A percentile compares a stretch with the other conserved stretches of the same genome.
These are phyloP conservation scores for grape (Vitis vinifera) DNA, from an alignment of 164 flowering plant genomes.

Conservation along the genomic window ASM3070453v1 NC_081810.1:196501-197000, in stretches of 20 bases:
- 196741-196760: too few species aligned
- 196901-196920: neutral
- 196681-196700: neutral
- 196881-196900: too few species aligned
- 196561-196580: constrained; percentile 53
- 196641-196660: neutral
- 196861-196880: too few species aligned
- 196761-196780: too few species aligned
- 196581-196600: constrained; percentile 57
- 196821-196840: too few species aligned
- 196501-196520: constrained; percentile 74
- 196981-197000: constrained; percentile 76
- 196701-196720: neutral
- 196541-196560: constrained; percentile 42
- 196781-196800: too few species aligned
- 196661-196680: neutral
- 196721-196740: neutral
- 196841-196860: too few species aligned
- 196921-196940: too few species aligned
- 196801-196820: too few species aligned
- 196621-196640: constrained; percentile 24
- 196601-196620: constrained; percentile 57
- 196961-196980: constrained; percentile 47
- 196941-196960: too few species aligned
- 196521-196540: constrained; percentile 54